Evolutionary conservation across 225 moss, liverwort and hornwort species (phyloP).

Genomic region (Marchantia paleacea): DNA sequence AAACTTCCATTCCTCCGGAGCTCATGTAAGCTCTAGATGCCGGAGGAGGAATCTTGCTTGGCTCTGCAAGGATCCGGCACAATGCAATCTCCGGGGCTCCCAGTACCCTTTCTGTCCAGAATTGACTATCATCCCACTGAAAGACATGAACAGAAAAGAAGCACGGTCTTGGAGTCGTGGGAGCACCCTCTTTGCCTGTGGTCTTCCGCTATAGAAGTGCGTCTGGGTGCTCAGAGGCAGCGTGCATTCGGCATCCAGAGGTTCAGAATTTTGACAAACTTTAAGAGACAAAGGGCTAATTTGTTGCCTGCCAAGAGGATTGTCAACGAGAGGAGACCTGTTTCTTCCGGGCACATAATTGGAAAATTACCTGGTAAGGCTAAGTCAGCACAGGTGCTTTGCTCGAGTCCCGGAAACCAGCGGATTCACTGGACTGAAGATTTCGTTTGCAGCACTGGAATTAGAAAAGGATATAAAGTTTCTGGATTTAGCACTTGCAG

Average conservation of each 20-base stretch:
- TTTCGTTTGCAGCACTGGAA: neutral
- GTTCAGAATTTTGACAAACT: neutral
- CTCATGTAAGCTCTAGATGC: neutral
- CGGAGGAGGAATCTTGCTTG: neutral
- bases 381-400: neutral
- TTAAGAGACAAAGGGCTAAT: neutral
- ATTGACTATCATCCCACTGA: neutral
- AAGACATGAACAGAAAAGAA: too few relatives aligned
- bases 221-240: neutral
- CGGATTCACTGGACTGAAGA: neutral
- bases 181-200: neutral
- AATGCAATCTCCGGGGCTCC: slow-evolving; percentile 6
- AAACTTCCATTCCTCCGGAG: neutral
- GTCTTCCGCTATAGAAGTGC: neutral
- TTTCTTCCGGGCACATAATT: neutral
- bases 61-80: neutral
- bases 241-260: neutral
- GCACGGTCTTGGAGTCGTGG: too few relatives aligned
- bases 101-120: neutral
- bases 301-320: neutral
- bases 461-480: neutral
- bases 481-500: neutral
- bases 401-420: neutral
- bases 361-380: neutral
- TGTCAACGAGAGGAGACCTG: neutral